A percentile compares a stretch with the other conserved stretches of the same genome.
Conservation (phyloP, 805 yeast genomes). For the Tetrapisispora pingtungensis region DNA sequence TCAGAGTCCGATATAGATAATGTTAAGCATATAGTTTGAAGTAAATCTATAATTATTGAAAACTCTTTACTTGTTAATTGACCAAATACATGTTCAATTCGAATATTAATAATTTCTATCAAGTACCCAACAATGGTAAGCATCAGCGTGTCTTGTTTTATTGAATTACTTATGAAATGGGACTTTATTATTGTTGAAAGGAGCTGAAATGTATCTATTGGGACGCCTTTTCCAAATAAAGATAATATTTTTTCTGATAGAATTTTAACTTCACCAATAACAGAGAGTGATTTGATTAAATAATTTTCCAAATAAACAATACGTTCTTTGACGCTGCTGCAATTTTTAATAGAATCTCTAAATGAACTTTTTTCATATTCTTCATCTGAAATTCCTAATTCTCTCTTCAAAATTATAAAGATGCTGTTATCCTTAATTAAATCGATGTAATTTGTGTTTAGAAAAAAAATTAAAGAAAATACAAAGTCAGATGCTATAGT, state of each 20-base stretch:
- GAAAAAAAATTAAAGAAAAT: slow-evolving; percentile 7
- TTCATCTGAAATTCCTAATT: slow-evolving; percentile 19
- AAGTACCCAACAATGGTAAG: slow-evolving; percentile 6
- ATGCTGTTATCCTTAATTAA: slow-evolving; percentile 13
- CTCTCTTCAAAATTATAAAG: slow-evolving; percentile 19
- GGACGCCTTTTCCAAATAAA: slow-evolving; percentile 2
- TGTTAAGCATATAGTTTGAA: slow-evolving; percentile 7
- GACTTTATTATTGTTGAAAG: slow-evolving; percentile 10
- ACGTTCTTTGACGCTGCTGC: slow-evolving; percentile 4
- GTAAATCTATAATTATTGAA: slow-evolving; percentile 10
- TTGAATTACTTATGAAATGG: slow-evolving; percentile 5
- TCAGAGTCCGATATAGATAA: background rate
- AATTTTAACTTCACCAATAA: slow-evolving; percentile 2
- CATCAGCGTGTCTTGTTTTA: slow-evolving; percentile 1
- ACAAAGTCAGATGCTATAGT: slow-evolving; percentile 1
- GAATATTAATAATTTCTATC: slow-evolving; percentile 11
- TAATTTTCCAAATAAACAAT: slow-evolving; percentile 12
- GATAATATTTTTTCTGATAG: slow-evolving; percentile 6
- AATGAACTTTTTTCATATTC: slow-evolving; percentile 23
- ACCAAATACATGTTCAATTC: slow-evolving; percentile 8
- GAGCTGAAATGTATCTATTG: slow-evolving; percentile 6
- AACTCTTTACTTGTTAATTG: slow-evolving; percentile 16
- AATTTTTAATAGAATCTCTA: slow-evolving; percentile 11
- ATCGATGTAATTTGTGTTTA: slow-evolving; percentile 18
- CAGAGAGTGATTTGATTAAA: slow-evolving; percentile 8